Base-by-base conservation (phyloP, 805 yeast species). In the Schizosaccharomyces lindneri region DNA sequence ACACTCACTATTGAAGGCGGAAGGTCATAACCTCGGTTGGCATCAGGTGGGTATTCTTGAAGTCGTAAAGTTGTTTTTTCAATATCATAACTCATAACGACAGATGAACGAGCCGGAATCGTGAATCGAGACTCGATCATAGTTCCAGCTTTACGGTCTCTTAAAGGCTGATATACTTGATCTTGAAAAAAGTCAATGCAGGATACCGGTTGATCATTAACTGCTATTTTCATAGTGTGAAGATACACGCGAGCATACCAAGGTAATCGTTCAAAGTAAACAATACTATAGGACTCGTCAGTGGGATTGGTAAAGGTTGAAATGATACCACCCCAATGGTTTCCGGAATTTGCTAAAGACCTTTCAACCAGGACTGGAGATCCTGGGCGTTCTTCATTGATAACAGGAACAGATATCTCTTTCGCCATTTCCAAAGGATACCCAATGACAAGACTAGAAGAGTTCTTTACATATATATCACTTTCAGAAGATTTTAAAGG, bases 1-100 rank as follows among this genome's bases (percentile, higher is more conserved):
- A 55, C 31, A 19, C 36, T n/a, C 17, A 55, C n/a, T 9, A 55
- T 32, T 21, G 60, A 43, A 15, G 43, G 95, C 29, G 93, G 93
- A 55, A 93, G 81, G 63, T 89, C 90, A 72, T 93, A 93, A 0
- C 98, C 98, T 67, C 93, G 97, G 70, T 93, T 93, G 1, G 98
- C 97, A 74, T 93, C 98, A 0, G 98, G 98, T n/a, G 98, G 98
- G 68, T 93, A 93, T 70, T 93, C 97, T 2, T 88, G 85, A 64
- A 85, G 82, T 63, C 83, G 78, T 39, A 93, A 75, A 69, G 93
- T 75, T 0, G 95, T 82, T 70, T 89, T 93, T 69, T 93, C 97
- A 69, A 90, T 89, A 62, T 83, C 79, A 69, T 85, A 85, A 3
- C 24, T 29, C 61, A 87, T 66, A 0, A 83, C 77, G 57, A 85